These are phyloP conservation scores for Dendrobium huoshanense DNA, from an alignment of 106 monocot species.

Conservation along the genomic window DNA sequence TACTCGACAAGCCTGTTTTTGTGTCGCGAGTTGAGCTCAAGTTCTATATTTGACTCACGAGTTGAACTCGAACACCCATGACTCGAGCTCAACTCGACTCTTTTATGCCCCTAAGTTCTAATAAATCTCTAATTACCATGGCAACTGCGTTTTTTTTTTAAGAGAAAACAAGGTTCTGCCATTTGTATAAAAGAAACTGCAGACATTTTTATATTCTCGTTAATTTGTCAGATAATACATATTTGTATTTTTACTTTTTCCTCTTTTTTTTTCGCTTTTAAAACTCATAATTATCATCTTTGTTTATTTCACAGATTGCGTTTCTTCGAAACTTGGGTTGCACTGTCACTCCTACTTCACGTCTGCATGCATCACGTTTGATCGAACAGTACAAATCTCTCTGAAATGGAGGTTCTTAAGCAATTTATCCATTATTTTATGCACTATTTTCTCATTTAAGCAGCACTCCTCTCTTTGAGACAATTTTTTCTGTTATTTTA, in stretches of 20 bases:
- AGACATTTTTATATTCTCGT: no score
- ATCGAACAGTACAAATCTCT: slow-evolving; percentile 89
- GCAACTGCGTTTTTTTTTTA: no score
- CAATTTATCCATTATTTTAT: not conserved
- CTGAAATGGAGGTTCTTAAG: slow-evolving; percentile 20
- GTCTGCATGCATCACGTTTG: slow-evolving; percentile 82
- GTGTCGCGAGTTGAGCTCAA: no score
- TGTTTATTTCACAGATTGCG: slow-evolving; percentile 46
- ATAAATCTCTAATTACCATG: no score
- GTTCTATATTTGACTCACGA: no score
- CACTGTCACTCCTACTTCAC: slow-evolving; percentile 67
- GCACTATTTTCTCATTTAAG: not conserved
- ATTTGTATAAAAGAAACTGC: no score
- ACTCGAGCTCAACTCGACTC: no score
- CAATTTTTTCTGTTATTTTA: not conserved
- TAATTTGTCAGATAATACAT: no score
- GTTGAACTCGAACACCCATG: no score
- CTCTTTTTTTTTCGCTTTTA: not conserved
- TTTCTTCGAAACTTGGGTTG: slow-evolving; percentile 80
- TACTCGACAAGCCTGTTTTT: no score
- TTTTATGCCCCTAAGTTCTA: no score
- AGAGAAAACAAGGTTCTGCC: no score
- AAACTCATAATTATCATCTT: not conserved
- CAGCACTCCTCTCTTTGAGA: not conserved
- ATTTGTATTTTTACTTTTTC: not conserved